Percentiles rank a stretch among this genome's conserved stretches.
Evolutionary conservation across 805 yeast genomes (phyloP).

Genomic region (Kodamaea leandrae): DNA sequence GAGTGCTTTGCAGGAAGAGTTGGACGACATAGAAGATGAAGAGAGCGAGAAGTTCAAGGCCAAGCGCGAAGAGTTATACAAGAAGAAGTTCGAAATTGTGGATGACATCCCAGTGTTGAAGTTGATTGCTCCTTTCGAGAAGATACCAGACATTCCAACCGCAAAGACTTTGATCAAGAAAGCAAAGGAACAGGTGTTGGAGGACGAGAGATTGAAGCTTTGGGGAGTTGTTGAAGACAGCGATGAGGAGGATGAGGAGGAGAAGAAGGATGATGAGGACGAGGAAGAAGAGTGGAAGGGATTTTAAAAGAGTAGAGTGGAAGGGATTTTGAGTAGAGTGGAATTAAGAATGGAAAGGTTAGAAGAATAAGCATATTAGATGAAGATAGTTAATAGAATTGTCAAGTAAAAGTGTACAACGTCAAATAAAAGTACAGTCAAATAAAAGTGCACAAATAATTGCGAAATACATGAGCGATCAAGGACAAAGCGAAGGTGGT

Average conservation of each 20-base stretch:
- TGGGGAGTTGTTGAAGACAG: conserved; percentile 57
- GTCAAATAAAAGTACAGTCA: background rate
- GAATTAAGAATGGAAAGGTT: background rate
- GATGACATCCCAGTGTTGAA: conserved; percentile 49
- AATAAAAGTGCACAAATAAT: background rate
- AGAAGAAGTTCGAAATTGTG: conserved; percentile 32
- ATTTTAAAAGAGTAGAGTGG: conserved; percentile 17
- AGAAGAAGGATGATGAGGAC: conserved; percentile 16
- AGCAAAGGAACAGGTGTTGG: conserved; percentile 62
- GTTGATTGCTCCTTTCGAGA: conserved; percentile 60
- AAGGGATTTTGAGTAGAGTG: background rate
- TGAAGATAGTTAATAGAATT: background rate
- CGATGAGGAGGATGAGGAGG: conserved; percentile 19
- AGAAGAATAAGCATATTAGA: background rate
- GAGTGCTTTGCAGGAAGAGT: conserved; percentile 45
- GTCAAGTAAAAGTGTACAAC: background rate
- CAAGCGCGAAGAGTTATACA: conserved; percentile 32
- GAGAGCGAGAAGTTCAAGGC: conserved; percentile 29
- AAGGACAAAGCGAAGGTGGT: conserved; percentile 11
- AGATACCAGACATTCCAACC: conserved; percentile 45
- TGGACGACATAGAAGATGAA: conserved; percentile 20
- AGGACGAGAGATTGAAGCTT: conserved; percentile 56
- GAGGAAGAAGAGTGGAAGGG: conserved; percentile 34
- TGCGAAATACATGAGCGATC: background rate
- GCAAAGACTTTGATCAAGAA: conserved; percentile 65